These are phyloP conservation scores for Sequoiadendron giganteum DNA, from an alignment of 75 land plant genomes.

Conservation along the genomic window DNA sequence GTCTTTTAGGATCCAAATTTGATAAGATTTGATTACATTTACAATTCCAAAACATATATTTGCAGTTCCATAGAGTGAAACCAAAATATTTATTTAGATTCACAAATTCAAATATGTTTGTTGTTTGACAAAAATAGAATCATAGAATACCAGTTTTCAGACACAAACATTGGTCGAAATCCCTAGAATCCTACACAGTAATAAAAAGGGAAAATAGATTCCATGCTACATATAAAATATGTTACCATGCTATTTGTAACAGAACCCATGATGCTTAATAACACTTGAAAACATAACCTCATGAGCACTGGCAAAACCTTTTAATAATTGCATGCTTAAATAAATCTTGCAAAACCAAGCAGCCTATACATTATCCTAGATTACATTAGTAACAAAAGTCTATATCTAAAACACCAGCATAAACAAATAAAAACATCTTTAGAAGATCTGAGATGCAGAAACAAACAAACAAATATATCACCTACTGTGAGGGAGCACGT, in stretches of 20 bases:
- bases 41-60: not conserved
- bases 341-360: not conserved
- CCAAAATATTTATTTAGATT: not conserved
- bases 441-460: not conserved
- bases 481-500: slow-evolving; percentile 68
- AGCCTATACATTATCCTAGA: not conserved
- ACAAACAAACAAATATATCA: not conserved
- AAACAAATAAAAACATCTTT: not conserved
- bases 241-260: not conserved
- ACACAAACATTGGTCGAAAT: not conserved
- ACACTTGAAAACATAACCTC: not conserved
- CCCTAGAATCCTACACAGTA: not conserved
- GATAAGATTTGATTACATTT: too few relatives aligned
- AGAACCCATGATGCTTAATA: not conserved
- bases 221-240: not conserved
- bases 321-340: not conserved
- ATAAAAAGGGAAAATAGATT: not conserved
- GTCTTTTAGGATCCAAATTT: too few relatives aligned
- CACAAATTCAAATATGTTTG: not conserved
- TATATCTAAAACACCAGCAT: not conserved
- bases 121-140: not conserved
- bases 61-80: not conserved
- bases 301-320: not conserved
- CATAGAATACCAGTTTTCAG: not conserved
- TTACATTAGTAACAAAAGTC: not conserved